These are phyloP conservation scores for Ophiostoma angusticollis DNA, from an alignment of 2,329 filamentous ascomycete species.

Conservation along the genomic window DNA sequence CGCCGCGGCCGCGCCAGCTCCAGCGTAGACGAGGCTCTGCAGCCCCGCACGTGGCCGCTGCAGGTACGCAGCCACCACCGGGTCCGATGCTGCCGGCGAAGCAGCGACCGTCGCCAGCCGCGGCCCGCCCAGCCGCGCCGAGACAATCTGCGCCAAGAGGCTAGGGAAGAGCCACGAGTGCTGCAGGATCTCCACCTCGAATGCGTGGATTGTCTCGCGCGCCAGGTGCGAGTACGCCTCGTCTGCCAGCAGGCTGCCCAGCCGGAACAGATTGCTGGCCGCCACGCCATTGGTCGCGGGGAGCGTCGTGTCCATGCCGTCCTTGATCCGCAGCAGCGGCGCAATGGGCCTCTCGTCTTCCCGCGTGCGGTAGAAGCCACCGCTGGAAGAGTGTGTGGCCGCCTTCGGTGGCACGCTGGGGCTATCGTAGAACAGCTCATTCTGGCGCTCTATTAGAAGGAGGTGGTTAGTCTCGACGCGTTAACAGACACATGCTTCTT, in stretches of 20 bases:
- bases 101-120: slow-evolving; percentile 10
- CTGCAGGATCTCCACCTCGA: slow-evolving; percentile 83
- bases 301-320: slow-evolving; percentile 85
- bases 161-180: slow-evolving; percentile 86
- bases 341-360: slow-evolving; percentile 50
- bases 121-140: slow-evolving; percentile 55
- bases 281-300: slow-evolving; percentile 82
- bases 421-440: slow-evolving; percentile 63
- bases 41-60: slow-evolving; percentile 19
- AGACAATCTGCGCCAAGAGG: slow-evolving; percentile 63
- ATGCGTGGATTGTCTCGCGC: slow-evolving; percentile 64
- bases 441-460: slow-evolving; percentile 49
- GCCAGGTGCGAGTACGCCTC: slow-evolving; percentile 47
- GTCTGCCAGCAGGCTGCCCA: slow-evolving; percentile 42
- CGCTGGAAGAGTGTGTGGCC: slow-evolving; percentile 26
- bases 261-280: slow-evolving; percentile 74
- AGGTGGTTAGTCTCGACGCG: neutral
- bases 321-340: slow-evolving; percentile 80
- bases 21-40: slow-evolving; percentile 17
- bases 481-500: neutral
- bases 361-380: slow-evolving; percentile 63
- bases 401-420: slow-evolving; percentile 21
- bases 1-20: neutral
- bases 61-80: slow-evolving; percentile 13
- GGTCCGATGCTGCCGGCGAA: slow-evolving; percentile 8